phyloP scores from a whole-genome alignment of 768 basidiomycete species.

The Pisolithus microcarpus region DNA sequence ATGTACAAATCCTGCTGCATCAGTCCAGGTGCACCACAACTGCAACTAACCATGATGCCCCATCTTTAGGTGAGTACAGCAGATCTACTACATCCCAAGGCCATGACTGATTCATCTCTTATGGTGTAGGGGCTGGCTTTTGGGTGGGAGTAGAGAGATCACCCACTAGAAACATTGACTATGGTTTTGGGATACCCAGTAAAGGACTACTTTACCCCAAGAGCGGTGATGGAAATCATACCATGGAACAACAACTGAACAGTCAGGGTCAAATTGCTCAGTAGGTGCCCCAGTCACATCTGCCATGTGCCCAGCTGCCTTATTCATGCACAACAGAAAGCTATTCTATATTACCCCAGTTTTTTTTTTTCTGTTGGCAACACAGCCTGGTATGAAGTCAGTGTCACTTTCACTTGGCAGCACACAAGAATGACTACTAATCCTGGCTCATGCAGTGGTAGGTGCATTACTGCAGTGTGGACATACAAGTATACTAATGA shows the following conservation, averaged over 20 bases:
- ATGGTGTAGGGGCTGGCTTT: conserved; percentile 62
- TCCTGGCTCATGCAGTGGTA: conserved; percentile 42
- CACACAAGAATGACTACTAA: conserved; percentile 57
- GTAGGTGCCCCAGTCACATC: conserved; percentile 35
- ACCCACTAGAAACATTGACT: conserved; percentile 50
- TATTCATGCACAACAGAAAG: conserved; percentile 30
- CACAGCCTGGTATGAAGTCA: conserved; percentile 76
- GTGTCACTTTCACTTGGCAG: conserved; percentile 78
- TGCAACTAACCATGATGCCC: conserved; percentile 22
- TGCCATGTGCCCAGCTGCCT: conserved; percentile 5
- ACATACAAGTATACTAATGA: conserved; percentile 75
- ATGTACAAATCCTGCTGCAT: conserved; percentile 17
- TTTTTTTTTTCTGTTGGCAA: conserved; percentile 73
- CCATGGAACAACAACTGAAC: conserved; percentile 82
- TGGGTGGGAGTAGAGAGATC: conserved; percentile 43
- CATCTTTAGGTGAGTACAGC: conserved; percentile 26
- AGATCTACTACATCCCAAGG: conserved; percentile 17
- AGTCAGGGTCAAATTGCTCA: conserved; percentile 76
- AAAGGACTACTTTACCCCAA: conserved; percentile 62
- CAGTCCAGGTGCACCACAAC: conserved; percentile 28
- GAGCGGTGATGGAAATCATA: conserved; percentile 70
- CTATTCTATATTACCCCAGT: no score
- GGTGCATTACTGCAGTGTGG: conserved; percentile 70
- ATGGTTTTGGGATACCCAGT: conserved; percentile 62
- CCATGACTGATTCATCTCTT: conserved; percentile 54